A percentile compares a stretch with the other conserved stretches of the same genome.
These are phyloP conservation scores for Aspergillus ibericus DNA, from an alignment of 2,329 filamentous ascomycete species.

Conservation along the genomic window DNA sequence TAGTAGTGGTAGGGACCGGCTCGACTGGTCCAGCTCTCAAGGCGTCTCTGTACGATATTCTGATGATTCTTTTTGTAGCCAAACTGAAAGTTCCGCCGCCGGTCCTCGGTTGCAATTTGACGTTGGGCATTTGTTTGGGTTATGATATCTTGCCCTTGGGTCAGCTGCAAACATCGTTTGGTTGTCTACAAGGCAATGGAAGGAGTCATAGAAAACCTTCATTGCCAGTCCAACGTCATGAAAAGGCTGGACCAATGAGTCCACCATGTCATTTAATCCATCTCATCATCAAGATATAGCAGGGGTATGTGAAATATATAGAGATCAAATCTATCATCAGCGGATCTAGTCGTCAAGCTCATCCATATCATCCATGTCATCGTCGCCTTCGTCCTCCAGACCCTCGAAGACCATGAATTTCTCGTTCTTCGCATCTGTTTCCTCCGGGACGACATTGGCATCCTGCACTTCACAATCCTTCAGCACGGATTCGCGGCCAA, in stretches of 20 bases:
- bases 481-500: conserved; percentile 79
- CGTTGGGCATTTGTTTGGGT: background rate
- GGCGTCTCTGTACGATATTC: background rate
- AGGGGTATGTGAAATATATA: background rate
- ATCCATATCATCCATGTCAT: conserved; percentile 31
- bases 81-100: background rate
- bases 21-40: background rate
- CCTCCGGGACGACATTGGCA: conserved; percentile 75
- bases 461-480: conserved; percentile 93
- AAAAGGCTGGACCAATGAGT: too few species aligned
- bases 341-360: conserved; percentile 25
- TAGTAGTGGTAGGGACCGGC: conserved; percentile 1
- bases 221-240: too few species aligned
- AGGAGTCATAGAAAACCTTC: too few species aligned
- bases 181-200: too few species aligned
- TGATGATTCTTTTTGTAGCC: background rate
- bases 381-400: conserved; percentile 38
- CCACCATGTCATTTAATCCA: background rate
- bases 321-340: background rate
- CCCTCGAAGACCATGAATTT: conserved; percentile 60
- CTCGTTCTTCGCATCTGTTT: conserved; percentile 64
- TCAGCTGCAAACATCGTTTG: too few species aligned
- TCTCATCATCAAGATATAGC: background rate
- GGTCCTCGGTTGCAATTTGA: background rate
- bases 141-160: too few species aligned